phyloP scores from a whole-genome alignment of 2,329 filamentous ascomycete species.

The Magnaporthales sp. region DNA sequence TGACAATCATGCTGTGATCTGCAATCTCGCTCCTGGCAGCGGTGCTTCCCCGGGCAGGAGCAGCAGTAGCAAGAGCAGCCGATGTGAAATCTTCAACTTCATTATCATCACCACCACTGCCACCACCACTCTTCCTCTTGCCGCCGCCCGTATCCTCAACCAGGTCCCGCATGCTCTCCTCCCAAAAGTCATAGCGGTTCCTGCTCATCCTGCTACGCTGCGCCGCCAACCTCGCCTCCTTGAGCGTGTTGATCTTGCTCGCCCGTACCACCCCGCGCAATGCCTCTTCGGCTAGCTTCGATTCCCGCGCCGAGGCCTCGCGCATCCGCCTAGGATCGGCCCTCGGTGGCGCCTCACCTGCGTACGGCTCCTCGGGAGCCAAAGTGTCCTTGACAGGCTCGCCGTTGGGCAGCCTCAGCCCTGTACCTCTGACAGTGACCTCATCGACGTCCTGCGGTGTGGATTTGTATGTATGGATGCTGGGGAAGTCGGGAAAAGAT shows the following conservation, averaged over 20 bases:
- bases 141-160: constrained; percentile 26
- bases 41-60: constrained; percentile 18
- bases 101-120: constrained; percentile 1
- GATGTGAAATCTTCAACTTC: constrained; percentile 4
- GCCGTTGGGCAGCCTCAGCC: constrained; percentile 17
- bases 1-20: constrained; percentile 58
- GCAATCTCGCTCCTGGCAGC: constrained; percentile 38
- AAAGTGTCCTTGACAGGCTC: constrained; percentile 10
- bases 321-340: constrained; percentile 49
- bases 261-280: constrained; percentile 50
- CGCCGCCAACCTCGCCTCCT: constrained; percentile 50
- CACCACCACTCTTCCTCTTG: constrained; percentile 6
- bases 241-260: constrained; percentile 55
- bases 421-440: constrained; percentile 18
- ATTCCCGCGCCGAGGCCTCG: constrained; percentile 49
- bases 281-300: constrained; percentile 54
- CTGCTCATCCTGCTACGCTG: constrained; percentile 42
- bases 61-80: background rate
- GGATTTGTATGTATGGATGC: constrained; percentile 54
- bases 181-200: constrained; percentile 51
- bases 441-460: constrained; percentile 37
- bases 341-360: constrained; percentile 29
- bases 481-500: constrained; percentile 53
- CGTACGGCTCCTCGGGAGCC: constrained; percentile 10
- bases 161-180: constrained; percentile 50